phyloP scores from a whole-genome alignment of 1,139 yeast species.

The Candida sanyaensis region DNA sequence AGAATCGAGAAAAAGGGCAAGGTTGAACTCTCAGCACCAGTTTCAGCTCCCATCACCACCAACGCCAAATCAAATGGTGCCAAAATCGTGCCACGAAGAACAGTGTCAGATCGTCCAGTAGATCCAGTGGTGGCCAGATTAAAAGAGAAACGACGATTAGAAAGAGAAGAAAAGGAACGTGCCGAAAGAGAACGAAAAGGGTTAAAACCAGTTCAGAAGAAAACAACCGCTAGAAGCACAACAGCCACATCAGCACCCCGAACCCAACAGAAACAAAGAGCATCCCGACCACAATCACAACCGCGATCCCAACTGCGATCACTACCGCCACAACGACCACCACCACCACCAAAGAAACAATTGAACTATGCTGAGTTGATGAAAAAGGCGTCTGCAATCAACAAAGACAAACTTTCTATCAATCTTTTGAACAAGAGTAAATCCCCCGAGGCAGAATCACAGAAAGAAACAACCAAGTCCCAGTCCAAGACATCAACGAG shows the following conservation, averaged over 20 bases:
- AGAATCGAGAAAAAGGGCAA: conserved; percentile 36
- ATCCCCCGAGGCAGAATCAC: conserved; percentile 25
- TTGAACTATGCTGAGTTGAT: conserved; percentile 66
- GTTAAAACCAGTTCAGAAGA: conserved; percentile 20
- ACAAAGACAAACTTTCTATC: conserved; percentile 41
- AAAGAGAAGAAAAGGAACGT: conserved; percentile 46
- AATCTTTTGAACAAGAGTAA: conserved; percentile 33
- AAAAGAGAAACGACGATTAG: conserved; percentile 64
- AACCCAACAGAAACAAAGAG: conserved; percentile 4
- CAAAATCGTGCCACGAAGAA: background rate
- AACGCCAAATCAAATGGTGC: background rate
- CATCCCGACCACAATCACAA: conserved; percentile 3
- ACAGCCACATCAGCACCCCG: conserved; percentile 5
- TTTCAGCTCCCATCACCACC: background rate
- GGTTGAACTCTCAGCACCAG: conserved; percentile 9
- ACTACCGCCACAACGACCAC: conserved; percentile 6
- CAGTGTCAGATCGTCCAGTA: conserved; percentile 16
- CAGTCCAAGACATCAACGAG: no score
- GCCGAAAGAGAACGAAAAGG: conserved; percentile 36
- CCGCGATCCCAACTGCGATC: background rate
- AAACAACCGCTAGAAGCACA: conserved; percentile 11
- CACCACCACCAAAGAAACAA: conserved; percentile 38
- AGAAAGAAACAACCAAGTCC: background rate
- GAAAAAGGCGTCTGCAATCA: conserved; percentile 67
- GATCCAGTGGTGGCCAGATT: conserved; percentile 62